Evolutionary conservation across 1,284 basidiomycete genomes (phyloP).

Genomic region (Uromyces viciae-fabae): DNA sequence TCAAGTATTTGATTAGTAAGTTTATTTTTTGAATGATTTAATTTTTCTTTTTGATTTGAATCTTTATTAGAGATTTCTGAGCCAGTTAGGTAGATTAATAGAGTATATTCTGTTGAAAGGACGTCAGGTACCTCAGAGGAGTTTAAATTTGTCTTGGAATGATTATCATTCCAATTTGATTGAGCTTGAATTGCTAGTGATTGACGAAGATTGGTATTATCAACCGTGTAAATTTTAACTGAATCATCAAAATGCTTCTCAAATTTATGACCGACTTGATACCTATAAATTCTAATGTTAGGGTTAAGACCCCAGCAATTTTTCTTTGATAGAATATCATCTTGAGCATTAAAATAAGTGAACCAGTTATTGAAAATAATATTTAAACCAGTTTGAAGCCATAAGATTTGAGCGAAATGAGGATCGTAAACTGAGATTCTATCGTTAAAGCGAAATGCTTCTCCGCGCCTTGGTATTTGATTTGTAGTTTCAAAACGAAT

Average conservation of each 20-base stretch:
- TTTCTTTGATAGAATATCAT: neutral
- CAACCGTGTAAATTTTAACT: neutral
- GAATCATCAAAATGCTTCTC: conserved; percentile 24
- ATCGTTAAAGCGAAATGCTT: conserved; percentile 19
- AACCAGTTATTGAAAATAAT: neutral
- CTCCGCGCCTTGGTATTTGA: neutral
- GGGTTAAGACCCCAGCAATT: conserved; percentile 25
- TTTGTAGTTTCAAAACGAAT: neutral
- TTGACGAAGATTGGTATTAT: neutral
- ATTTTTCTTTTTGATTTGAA: neutral
- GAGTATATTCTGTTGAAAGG: neutral
- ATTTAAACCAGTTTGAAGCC: neutral
- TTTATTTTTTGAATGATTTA: neutral
- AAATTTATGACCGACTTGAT: conserved; percentile 8
- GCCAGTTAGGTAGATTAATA: neutral
- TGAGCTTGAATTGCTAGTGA: neutral
- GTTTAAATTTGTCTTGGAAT: neutral
- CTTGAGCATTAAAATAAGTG: neutral
- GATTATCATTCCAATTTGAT: neutral
- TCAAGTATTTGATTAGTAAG: neutral
- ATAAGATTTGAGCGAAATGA: neutral
- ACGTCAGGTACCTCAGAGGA: neutral
- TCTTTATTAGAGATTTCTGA: neutral
- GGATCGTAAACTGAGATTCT: conserved; percentile 12
- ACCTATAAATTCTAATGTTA: conserved; percentile 11